Evolutionary conservation across 1,284 basidiomycete genomes (phyloP).

Genomic region (Omphalotus olearius): DNA sequence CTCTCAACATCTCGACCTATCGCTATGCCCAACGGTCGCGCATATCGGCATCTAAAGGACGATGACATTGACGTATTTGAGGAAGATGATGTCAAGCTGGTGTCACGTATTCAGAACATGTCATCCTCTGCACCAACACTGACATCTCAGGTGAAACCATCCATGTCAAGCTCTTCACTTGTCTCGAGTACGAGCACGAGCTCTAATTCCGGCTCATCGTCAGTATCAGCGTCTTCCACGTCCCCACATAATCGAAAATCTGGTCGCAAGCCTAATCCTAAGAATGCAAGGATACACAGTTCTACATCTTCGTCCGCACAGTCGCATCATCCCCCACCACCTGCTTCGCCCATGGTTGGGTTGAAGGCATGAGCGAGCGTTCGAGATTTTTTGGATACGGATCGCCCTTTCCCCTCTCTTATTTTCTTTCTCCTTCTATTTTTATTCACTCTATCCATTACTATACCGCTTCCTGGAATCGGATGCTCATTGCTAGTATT

Average conservation of each 20-base stretch:
- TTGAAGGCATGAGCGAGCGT: conserved; percentile 3
- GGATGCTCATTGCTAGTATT: too few relatives aligned
- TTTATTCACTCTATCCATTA: too few relatives aligned
- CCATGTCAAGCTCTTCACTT: conserved; percentile 5
- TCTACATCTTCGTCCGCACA: too few relatives aligned
- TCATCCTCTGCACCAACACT: neutral
- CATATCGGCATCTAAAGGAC: neutral
- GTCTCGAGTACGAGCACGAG: neutral
- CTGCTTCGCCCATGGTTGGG: conserved; percentile 7
- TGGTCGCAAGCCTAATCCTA: too few relatives aligned
- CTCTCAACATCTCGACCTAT: conserved; percentile 6
- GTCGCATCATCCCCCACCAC: neutral
- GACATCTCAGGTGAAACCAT: neutral
- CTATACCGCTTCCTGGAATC: too few relatives aligned
- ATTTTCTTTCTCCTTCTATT: too few relatives aligned
- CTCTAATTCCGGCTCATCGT: neutral
- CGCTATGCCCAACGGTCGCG: neutral
- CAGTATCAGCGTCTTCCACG: neutral
- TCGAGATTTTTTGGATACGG: too few relatives aligned
- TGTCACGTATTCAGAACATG: neutral
- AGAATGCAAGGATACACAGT: too few relatives aligned
- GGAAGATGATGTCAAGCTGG: neutral
- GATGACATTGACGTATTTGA: conserved; percentile 4
- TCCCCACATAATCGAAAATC: neutral
- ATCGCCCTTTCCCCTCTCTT: too few relatives aligned